phyloP scores from a whole-genome alignment of 768 basidiomycete species.

The Leccinellum luteum region DNA sequence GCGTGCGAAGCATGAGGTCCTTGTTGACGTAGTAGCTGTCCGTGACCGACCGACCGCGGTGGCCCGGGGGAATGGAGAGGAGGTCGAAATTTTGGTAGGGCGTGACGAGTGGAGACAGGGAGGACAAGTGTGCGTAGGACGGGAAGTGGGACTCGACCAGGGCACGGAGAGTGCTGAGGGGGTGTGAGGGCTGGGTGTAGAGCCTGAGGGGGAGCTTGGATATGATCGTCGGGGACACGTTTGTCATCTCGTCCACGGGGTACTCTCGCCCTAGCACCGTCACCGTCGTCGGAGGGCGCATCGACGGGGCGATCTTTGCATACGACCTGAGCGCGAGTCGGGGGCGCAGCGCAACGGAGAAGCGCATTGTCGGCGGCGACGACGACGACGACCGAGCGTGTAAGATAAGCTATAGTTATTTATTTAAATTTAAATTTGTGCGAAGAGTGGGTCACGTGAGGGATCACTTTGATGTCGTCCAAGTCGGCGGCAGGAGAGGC shows the following conservation, averaged over 20 bases:
- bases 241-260: conserved; percentile 75
- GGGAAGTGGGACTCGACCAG: conserved; percentile 86
- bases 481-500: conserved; percentile 10
- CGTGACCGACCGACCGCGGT: conserved; percentile 85
- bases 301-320: conserved; percentile 6
- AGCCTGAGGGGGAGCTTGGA: conserved; percentile 75
- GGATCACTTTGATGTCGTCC: conserved; percentile 11
- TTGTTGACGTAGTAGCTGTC: conserved; percentile 97
- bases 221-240: conserved; percentile 82
- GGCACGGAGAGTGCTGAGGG: conserved; percentile 78
- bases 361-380: no score
- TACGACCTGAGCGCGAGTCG: conserved; percentile 9
- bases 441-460: conserved; percentile 9
- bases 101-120: conserved; percentile 85
- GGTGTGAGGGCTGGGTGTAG: conserved; percentile 76
- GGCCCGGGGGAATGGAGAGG: conserved; percentile 89
- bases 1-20: conserved; percentile 89
- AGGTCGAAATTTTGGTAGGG: conserved; percentile 95
- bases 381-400: no score
- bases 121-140: conserved; percentile 67
- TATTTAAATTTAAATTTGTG: no score
- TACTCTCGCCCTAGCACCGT: conserved; percentile 66
- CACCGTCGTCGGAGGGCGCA: conserved; percentile 27
- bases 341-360: background rate
- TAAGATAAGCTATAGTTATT: no score